Evolutionary conservation across 2,329 filamentous ascomycete species (phyloP).

Genomic region (Sarocladium strictum): DNA sequence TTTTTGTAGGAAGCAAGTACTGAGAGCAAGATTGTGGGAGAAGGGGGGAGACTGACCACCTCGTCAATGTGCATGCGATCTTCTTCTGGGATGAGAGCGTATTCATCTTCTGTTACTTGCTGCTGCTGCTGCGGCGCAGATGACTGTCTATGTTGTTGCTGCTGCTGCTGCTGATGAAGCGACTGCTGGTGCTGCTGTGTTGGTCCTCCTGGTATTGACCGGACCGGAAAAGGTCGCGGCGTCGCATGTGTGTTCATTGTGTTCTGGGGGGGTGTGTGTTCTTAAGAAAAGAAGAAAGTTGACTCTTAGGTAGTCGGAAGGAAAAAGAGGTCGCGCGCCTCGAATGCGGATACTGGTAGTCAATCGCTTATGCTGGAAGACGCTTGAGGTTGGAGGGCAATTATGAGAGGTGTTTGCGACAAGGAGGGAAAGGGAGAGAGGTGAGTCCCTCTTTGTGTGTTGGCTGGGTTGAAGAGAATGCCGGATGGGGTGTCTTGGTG

Average conservation of each 20-base stretch:
- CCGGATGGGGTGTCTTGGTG: not conserved
- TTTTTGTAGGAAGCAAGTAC: too few relatives aligned
- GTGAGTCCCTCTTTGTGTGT: not conserved
- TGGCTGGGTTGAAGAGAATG: not conserved
- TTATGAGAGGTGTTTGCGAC: not conserved
- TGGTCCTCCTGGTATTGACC: slow-evolving; percentile 26
- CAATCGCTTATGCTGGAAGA: too few relatives aligned
- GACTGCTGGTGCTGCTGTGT: slow-evolving; percentile 24
- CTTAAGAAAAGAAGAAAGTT: not conserved
- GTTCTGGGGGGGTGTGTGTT: too few relatives aligned
- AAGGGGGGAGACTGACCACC: slow-evolving; percentile 57
- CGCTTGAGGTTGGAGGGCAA: not conserved
- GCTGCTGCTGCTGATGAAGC: slow-evolving; percentile 17
- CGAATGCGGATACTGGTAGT: too few relatives aligned
- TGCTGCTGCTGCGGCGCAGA: slow-evolving; percentile 17
- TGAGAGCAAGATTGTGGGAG: not conserved
- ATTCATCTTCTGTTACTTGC: slow-evolving; percentile 31
- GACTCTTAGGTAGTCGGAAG: too few relatives aligned
- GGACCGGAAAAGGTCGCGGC: slow-evolving; percentile 29
- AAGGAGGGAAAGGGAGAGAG: too few relatives aligned
- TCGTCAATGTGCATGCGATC: slow-evolving; percentile 91
- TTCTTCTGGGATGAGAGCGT: slow-evolving; percentile 64
- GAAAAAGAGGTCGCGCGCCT: too few relatives aligned
- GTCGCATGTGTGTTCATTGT: slow-evolving; percentile 32
- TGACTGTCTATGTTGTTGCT: slow-evolving; percentile 18